Evolutionary conservation across 1,139 yeast genomes (phyloP), one percentile per base, ranked within the genome.

Genomic region (Suhomyces coccinellae): DNA sequence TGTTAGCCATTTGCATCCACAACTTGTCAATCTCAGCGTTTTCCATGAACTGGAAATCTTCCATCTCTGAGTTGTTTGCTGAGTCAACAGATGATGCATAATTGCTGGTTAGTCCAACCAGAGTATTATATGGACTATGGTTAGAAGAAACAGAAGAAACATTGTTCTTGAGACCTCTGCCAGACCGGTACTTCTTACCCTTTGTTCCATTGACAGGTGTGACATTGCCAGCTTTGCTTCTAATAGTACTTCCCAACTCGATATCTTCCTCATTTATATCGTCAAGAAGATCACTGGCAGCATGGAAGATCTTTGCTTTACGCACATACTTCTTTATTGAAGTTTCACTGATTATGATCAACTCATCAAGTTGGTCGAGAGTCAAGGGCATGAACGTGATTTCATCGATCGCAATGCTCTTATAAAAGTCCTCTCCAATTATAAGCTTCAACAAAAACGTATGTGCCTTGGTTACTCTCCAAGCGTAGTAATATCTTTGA

Each of bases 401-500:
- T 7, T 43, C 38, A 38, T 34, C 49, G 15, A 15, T 45, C 4
- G 46, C 43, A n/a, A 52, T 51, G 38, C 59, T 57, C 14, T 58
- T 58, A 50, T 71, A 73, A 45, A 71, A 71, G 2, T 62, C 66
- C 42, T 63, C 59, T 3, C 59, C 52, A 2, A 52, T 51, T 6
- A 63, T 48, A 6, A 61, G 48, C 12, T 55, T 56, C 26, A 69
- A 47, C 14, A 71, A 43, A 40, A 58, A 69, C 6, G 58, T 54
- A 41, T 70, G 71, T 2, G 71, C 67, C 48, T 69, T 73, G 10
- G 69, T 59, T 2, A 70, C 59, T 52, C 73, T 62, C 79, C 79
- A 73, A 0, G 79, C 76, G 55, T 67, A 70, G 51, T 70, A 73
- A 50, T 73, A 73, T 42, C 76, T 53, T 38, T 61, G 63, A 46